Base-by-base conservation (phyloP, 768 basidiomycete species). In the Podaxis carcinomalis region DNA sequence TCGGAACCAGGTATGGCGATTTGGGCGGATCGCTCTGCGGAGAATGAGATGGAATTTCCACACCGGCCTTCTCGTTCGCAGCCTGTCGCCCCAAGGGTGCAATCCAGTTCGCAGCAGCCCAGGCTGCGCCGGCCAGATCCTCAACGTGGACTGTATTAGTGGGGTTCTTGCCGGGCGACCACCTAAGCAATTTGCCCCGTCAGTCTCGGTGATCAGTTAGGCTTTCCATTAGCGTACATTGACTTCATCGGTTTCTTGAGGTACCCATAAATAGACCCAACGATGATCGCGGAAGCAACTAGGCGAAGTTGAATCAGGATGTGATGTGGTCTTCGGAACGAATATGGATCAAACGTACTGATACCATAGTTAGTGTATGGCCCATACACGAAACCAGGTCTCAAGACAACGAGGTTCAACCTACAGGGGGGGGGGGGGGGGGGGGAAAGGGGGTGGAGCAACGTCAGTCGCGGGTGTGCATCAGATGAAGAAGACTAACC, bases 241-340 rank as follows among this genome's bases (percentile, higher is more conserved):
- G 86, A 89, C 70, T 90, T 92, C 87, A 95, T 90, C 1, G 91
- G 90, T 65, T 90, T 87, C 69, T 91, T 84, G 72, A 91, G 77
- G 69, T 90, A 85, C 4, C 90, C 90, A 71, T 94, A 94, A 28
- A 93, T 86, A 11, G 89, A 83, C 9, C 85, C 88, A 11, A 93
- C 86, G 1, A 87, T 88, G 49, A 92, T 85, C 44, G 83, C 85
- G 9, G 87, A 81, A 19, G 88, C 78, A 64, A 90, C 90, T 92
- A 66, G 19, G 40, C 35, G 56, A 51, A 58, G 61, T 55, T 32
- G 47, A n/a, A 47, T 56, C 50, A 27, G 39, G 1, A 53, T 62
- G 50, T 54, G 1, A 53, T 62, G 50, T 54, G 51, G 21, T 39
- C 2, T 47, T 23, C 63, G 27, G 63, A 57, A 44, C 25, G 49